Conservation (phyloP, 192 early-diverging fungal species). For the Dissophora globulifera region DNA sequence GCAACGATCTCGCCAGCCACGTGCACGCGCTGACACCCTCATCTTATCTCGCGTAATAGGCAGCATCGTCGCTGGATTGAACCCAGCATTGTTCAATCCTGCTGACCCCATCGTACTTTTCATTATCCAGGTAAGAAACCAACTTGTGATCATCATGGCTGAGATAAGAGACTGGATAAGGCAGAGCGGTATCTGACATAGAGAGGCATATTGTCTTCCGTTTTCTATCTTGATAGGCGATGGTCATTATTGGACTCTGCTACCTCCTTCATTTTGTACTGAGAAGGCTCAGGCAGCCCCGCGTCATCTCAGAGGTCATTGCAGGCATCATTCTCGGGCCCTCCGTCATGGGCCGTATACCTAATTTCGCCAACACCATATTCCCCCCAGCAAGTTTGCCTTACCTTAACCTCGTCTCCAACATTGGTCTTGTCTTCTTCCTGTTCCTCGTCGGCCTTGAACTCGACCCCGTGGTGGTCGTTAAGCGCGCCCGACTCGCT, state of each 20-base stretch:
- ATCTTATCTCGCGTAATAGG: constrained; percentile 14
- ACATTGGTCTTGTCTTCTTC: constrained; percentile 89
- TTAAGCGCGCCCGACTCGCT: constrained; percentile 62
- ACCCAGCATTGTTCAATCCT: constrained; percentile 66
- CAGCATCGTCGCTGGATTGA: constrained; percentile 71
- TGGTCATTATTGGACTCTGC: constrained; percentile 78
- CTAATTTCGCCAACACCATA: constrained; percentile 71
- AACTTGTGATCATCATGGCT: background rate
- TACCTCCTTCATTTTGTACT: constrained; percentile 75
- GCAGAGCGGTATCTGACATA: background rate
- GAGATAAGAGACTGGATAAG: background rate
- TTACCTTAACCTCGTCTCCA: constrained; percentile 81
- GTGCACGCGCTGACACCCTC: background rate
- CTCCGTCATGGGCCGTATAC: constrained; percentile 81
- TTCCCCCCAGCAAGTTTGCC: constrained; percentile 79
- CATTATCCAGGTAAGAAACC: constrained; percentile 73
- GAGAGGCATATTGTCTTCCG: background rate
- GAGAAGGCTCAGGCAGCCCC: constrained; percentile 76
- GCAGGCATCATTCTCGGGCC: constrained; percentile 92
- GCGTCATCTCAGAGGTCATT: constrained; percentile 92
- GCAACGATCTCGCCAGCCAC: no score
- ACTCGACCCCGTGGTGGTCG: constrained; percentile 74
- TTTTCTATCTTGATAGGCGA: constrained; percentile 25
- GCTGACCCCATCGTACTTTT: constrained; percentile 76
- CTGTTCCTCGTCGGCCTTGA: constrained; percentile 91